phyloP scores from a whole-genome alignment of 768 basidiomycete species.

The Pleurotus platypus region DNA sequence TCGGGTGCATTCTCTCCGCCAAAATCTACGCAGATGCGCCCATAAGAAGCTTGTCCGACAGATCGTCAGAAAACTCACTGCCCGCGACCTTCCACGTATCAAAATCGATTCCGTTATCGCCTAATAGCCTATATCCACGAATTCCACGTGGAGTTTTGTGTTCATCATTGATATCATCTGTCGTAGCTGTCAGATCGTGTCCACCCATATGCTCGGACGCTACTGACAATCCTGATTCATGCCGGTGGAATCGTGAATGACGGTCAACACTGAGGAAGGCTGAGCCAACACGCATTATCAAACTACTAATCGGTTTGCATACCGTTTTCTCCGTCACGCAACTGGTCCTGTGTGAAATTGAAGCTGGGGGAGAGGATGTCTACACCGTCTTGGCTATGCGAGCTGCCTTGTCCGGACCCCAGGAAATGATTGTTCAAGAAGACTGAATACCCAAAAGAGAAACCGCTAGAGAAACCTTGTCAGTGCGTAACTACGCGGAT shows the following conservation, averaged over 20 bases:
- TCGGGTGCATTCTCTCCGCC: conserved; percentile 47
- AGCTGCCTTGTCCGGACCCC: conserved; percentile 36
- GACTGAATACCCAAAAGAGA: conserved; percentile 41
- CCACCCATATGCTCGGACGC: background rate
- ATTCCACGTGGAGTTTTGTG: conserved; percentile 66
- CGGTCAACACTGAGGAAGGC: conserved; percentile 22
- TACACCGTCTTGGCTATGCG: conserved; percentile 27
- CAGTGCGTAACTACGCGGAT: background rate
- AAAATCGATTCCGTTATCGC: conserved; percentile 25
- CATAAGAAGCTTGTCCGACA: too few species aligned
- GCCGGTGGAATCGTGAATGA: conserved; percentile 33
- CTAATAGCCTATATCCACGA: conserved; percentile 53
- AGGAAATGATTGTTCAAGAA: conserved; percentile 40
- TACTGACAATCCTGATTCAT: conserved; percentile 32
- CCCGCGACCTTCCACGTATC: conserved; percentile 36
- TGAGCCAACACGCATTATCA: background rate
- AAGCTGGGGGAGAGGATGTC: conserved; percentile 29
- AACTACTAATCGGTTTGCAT: background rate
- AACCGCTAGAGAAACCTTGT: conserved; percentile 20
- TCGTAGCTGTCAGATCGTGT: background rate
- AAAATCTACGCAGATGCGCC: conserved; percentile 19
- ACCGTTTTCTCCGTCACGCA: conserved; percentile 26
- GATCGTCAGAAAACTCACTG: conserved; percentile 21
- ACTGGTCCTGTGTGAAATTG: conserved; percentile 29
- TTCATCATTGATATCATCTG: conserved; percentile 32